A percentile compares a stretch with the other conserved stretches of the same genome.
Evolutionary conservation across 352 stramenopile genomes (phyloP).

Genomic region (Globisporangium spinosum): DNA sequence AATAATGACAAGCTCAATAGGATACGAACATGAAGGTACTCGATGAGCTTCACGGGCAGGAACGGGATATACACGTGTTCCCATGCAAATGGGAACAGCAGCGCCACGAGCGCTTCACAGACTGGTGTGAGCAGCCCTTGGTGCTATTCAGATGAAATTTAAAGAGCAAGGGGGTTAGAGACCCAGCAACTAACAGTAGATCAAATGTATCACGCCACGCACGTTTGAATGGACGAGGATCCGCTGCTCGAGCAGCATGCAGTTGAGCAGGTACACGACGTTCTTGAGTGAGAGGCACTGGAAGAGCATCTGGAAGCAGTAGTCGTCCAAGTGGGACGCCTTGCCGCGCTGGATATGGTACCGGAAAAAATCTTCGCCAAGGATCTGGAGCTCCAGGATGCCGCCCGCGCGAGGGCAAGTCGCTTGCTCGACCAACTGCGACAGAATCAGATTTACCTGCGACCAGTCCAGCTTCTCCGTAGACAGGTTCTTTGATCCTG

Average conservation of each 20-base stretch:
- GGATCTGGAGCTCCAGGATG: constrained; percentile 35
- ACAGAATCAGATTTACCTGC: constrained; percentile 21
- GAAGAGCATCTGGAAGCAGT: constrained; percentile 80
- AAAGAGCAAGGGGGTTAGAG: not conserved
- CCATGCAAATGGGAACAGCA: constrained; percentile 84
- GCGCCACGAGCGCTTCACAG: constrained; percentile 69
- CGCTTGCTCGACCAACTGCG: constrained; percentile 32
- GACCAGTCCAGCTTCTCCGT: constrained; percentile 1
- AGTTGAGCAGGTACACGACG: constrained; percentile 79
- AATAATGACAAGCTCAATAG: not conserved
- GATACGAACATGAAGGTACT: constrained; percentile 66
- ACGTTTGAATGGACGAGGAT: constrained; percentile 80
- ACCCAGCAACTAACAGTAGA: not conserved
- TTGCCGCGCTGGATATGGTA: constrained; percentile 66
- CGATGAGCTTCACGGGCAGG: constrained; percentile 73
- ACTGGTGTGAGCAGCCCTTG: constrained; percentile 67
- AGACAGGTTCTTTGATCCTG: not conserved
- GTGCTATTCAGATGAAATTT: constrained; percentile 32
- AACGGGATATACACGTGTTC: constrained; percentile 87
- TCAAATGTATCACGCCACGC: constrained; percentile 13
- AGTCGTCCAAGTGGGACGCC: constrained; percentile 60
- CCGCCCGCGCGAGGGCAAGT: constrained; percentile 29
- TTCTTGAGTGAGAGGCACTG: constrained; percentile 77
- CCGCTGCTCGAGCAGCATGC: constrained; percentile 79
- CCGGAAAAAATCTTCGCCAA: constrained; percentile 38